Evolutionary conservation across 768 basidiomycete species (phyloP).

Genomic region (Suillus subalutaceus): DNA sequence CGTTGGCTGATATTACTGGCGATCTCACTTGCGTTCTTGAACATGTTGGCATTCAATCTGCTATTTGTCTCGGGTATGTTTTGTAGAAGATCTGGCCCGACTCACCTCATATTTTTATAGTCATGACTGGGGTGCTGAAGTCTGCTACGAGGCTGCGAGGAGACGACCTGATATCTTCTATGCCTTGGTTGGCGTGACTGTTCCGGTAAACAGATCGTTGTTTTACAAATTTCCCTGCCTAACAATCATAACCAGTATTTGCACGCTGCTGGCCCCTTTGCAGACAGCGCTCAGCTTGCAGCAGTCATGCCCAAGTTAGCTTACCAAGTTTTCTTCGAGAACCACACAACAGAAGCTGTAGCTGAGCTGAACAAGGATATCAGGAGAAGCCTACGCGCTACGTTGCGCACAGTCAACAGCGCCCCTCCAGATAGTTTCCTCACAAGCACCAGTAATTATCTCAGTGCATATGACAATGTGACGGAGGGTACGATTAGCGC

Average conservation of each 20-base stretch:
- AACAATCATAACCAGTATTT: constrained; percentile 51
- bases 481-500: constrained; percentile 39
- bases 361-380: constrained; percentile 59
- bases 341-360: constrained; percentile 47
- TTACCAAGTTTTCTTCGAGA: constrained; percentile 68
- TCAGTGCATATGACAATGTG: constrained; percentile 53
- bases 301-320: constrained; percentile 51
- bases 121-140: constrained; percentile 75
- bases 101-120: constrained; percentile 33
- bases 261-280: constrained; percentile 50
- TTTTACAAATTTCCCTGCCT: background rate
- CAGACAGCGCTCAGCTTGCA: constrained; percentile 46
- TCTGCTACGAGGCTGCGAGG: constrained; percentile 72
- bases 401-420: constrained; percentile 52
- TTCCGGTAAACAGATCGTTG: constrained; percentile 51
- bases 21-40: constrained; percentile 68
- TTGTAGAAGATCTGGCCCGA: background rate
- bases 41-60: constrained; percentile 48
- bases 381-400: constrained; percentile 58
- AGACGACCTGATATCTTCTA: constrained; percentile 65
- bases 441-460: constrained; percentile 48
- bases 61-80: constrained; percentile 65
- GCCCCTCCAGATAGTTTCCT: constrained; percentile 62
- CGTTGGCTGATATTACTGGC: constrained; percentile 59
- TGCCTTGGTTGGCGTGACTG: constrained; percentile 57